Conservation (phyloP, 768 basidiomycete genomes). For the Inosperma sp. region DNA sequence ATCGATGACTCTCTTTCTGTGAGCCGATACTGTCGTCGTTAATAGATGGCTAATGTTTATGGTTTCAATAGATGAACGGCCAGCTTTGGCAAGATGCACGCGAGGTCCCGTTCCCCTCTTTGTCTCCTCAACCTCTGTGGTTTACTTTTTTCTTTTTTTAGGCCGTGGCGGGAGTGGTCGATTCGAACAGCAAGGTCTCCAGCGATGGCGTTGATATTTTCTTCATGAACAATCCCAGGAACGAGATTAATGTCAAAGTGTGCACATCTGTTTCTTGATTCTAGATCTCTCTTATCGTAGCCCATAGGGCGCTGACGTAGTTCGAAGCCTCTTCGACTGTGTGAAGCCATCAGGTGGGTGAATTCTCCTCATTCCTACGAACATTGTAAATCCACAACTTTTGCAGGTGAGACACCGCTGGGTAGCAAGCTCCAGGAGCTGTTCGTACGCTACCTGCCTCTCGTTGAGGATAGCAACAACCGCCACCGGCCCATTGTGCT, state of each 20-base stretch:
- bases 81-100: neutral
- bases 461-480: neutral
- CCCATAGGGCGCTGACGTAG: neutral
- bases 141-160: neutral
- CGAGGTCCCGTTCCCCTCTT: neutral
- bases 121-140: neutral
- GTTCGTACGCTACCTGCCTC: neutral
- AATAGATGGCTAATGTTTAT: neutral
- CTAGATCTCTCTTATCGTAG: neutral
- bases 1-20: neutral
- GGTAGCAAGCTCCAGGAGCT: neutral
- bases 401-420: neutral
- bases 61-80: neutral
- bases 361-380: neutral
- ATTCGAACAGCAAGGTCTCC: neutral
- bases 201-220: neutral
- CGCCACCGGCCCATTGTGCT: neutral
- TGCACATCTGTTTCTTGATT: neutral
- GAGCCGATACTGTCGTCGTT: neutral
- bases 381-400: neutral
- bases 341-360: neutral
- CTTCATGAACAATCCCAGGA: conserved; percentile 1
- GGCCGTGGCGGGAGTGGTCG: neutral
- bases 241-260: conserved; percentile 1
- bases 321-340: neutral